These are phyloP conservation scores for Conoideocrella luteorostrata DNA, from an alignment of 2,329 filamentous ascomycete genomes.

Conservation along the genomic window DNA sequence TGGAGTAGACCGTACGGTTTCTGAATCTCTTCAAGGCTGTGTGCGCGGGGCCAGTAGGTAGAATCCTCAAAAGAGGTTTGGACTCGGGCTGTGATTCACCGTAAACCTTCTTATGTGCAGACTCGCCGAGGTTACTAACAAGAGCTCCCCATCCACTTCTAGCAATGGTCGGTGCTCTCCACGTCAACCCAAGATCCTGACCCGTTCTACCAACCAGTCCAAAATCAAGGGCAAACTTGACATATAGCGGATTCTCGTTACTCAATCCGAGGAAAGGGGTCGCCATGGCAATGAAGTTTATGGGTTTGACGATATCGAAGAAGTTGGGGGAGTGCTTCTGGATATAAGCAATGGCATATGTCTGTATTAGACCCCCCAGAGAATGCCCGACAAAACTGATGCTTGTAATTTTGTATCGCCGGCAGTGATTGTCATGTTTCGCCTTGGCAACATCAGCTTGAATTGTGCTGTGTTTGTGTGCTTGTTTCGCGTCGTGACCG, in stretches of 20 bases:
- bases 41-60: slow-evolving; percentile 88
- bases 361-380: slow-evolving; percentile 82
- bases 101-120: slow-evolving; percentile 52
- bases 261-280: slow-evolving; percentile 86
- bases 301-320: slow-evolving; percentile 75
- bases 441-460: slow-evolving; percentile 48
- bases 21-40: slow-evolving; percentile 79
- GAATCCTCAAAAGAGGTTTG: slow-evolving; percentile 80
- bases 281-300: slow-evolving; percentile 87
- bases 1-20: slow-evolving; percentile 89
- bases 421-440: slow-evolving; percentile 38
- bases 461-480: slow-evolving; percentile 57
- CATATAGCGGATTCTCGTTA: slow-evolving; percentile 95
- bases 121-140: slow-evolving; percentile 73
- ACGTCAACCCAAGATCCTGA: slow-evolving; percentile 89
- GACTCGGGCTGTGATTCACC: slow-evolving; percentile 65
- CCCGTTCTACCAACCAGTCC: slow-evolving; percentile 93
- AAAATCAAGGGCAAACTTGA: slow-evolving; percentile 95
- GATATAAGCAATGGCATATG: slow-evolving; percentile 92
- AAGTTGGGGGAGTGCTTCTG: slow-evolving; percentile 92
- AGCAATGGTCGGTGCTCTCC: slow-evolving; percentile 81
- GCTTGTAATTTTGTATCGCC: slow-evolving; percentile 79
- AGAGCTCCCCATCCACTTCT: slow-evolving; percentile 84
- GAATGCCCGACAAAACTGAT: slow-evolving; percentile 95
- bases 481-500: slow-evolving; percentile 35